Evolutionary conservation across 1,284 basidiomycete species (phyloP).

Genomic region (Leccinum pachyderme): DNA sequence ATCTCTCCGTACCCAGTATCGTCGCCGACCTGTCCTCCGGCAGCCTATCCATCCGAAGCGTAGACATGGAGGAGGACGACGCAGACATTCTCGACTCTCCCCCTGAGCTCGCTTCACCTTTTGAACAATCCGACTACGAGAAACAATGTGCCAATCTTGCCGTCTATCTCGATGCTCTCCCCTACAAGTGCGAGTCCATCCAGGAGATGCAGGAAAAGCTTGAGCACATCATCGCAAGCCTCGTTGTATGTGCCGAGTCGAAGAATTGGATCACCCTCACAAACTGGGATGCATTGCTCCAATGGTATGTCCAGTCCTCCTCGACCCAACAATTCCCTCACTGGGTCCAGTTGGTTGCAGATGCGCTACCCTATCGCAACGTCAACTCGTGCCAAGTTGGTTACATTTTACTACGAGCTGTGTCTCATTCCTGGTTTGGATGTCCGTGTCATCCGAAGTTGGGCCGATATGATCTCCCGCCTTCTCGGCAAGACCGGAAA

Average conservation of each 20-base stretch:
- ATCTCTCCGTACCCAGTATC: slow-evolving; percentile 26
- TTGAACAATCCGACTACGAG: slow-evolving; percentile 41
- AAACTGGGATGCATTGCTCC: slow-evolving; percentile 69
- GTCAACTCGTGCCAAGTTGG: slow-evolving; percentile 73
- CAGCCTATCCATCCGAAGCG: slow-evolving; percentile 25
- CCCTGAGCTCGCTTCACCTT: slow-evolving; percentile 21
- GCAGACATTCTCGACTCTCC: slow-evolving; percentile 34
- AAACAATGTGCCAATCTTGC: slow-evolving; percentile 58
- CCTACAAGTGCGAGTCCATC: slow-evolving; percentile 75
- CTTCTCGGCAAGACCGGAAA: slow-evolving; percentile 40
- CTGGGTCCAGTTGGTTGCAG: slow-evolving; percentile 65
- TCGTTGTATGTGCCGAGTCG: slow-evolving; percentile 71
- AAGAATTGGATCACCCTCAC: slow-evolving; percentile 73
- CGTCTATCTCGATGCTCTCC: slow-evolving; percentile 65
- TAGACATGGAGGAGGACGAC: slow-evolving; percentile 37
- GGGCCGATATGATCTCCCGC: slow-evolving; percentile 56
- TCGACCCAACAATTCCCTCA: slow-evolving; percentile 5
- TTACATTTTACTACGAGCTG: slow-evolving; percentile 79
- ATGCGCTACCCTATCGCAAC: slow-evolving; percentile 81
- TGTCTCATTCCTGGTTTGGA: slow-evolving; percentile 79
- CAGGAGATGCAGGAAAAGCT: slow-evolving; percentile 77
- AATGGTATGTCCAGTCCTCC: slow-evolving; percentile 51
- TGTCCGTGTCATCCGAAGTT: slow-evolving; percentile 54
- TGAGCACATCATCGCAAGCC: slow-evolving; percentile 69
- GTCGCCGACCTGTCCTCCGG: slow-evolving; percentile 29